These are phyloP conservation scores for Pseudopediastrum boryanum DNA, from an alignment of 139 green algal species.

Conservation along the genomic window DNA sequence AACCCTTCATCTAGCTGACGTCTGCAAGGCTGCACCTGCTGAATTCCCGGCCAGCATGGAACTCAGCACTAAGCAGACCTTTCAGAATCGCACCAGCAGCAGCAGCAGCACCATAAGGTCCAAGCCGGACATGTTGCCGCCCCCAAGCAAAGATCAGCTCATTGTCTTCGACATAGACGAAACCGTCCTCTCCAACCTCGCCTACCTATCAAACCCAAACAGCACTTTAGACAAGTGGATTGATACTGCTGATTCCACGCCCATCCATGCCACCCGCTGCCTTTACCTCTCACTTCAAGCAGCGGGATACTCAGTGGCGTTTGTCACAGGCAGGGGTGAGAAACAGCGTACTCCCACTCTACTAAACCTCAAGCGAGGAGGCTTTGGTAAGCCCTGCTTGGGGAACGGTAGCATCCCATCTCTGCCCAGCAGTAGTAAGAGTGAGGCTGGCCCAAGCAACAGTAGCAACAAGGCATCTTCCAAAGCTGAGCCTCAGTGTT, in stretches of 20 bases:
- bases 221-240: conserved; percentile 22
- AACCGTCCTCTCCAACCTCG: conserved; percentile 54
- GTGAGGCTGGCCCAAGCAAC: background rate
- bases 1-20: no score
- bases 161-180: conserved; percentile 65
- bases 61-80: no score
- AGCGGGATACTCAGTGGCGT: conserved; percentile 38
- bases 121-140: no score
- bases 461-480: conserved; percentile 1
- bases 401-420: background rate
- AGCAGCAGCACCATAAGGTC: no score
- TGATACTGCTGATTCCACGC: background rate
- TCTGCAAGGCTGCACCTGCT: no score
- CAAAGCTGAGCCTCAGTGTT: no score
- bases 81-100: no score
- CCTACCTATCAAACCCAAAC: conserved; percentile 17
- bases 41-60: no score
- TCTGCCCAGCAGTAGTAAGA: background rate
- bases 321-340: conserved; percentile 66
- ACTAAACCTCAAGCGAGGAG: conserved; percentile 52
- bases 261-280: conserved; percentile 29
- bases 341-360: conserved; percentile 40
- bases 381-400: conserved; percentile 56
- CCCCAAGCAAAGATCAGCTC: no score
- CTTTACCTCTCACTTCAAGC: conserved; percentile 25